phyloP scores from a whole-genome alignment of 176 grass and related monocot genomes.

The Rhipidocladum racemiflorum region DNA sequence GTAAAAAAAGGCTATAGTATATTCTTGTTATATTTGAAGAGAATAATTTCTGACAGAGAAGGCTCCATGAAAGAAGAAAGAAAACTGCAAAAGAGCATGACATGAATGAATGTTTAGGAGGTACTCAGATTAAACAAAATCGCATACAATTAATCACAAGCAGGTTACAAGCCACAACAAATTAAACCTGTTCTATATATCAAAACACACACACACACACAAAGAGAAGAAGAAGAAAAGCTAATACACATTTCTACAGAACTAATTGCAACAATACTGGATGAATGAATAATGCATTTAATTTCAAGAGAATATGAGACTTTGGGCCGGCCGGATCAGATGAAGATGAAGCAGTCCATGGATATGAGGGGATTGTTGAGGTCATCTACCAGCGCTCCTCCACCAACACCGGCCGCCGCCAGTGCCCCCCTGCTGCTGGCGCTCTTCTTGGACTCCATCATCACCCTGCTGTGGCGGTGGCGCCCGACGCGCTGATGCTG shows the following conservation, averaged over 20 bases:
- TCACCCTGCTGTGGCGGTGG: too few relatives aligned
- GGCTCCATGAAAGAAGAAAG: neutral
- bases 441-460: neutral
- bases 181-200: too few relatives aligned
- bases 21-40: neutral
- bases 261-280: too few relatives aligned
- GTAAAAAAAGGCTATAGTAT: neutral
- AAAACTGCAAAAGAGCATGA: neutral
- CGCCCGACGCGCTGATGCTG: too few relatives aligned
- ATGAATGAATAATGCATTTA: too few relatives aligned
- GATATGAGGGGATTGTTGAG: constrained; percentile 45
- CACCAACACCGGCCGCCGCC: neutral
- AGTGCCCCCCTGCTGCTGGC: neutral
- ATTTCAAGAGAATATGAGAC: too few relatives aligned
- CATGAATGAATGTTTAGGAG: neutral
- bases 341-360: constrained; percentile 52
- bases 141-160: too few relatives aligned
- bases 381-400: neutral
- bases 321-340: neutral
- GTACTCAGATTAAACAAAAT: too few relatives aligned
- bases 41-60: neutral
- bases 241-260: too few relatives aligned
- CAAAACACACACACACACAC: too few relatives aligned
- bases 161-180: too few relatives aligned
- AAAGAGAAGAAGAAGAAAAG: too few relatives aligned